Base-by-base conservation (phyloP, 306 rosid species). In the Urtica urens region DNA sequence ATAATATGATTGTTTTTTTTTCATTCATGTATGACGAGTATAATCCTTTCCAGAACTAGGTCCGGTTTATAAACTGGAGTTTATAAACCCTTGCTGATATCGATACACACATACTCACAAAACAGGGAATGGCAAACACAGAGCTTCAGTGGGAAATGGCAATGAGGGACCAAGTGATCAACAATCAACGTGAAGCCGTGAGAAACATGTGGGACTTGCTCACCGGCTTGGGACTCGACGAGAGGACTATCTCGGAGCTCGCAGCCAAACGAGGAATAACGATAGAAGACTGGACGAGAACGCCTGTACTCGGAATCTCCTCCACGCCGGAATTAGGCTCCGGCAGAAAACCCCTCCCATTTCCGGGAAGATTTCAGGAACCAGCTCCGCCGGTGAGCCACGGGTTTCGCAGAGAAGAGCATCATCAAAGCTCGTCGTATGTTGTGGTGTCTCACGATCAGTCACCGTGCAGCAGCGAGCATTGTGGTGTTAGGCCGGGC, bases 91-190 rank as follows among this genome's bases (percentile, higher is more conserved):
- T 51, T 18, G 55, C n/a, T 34, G 4, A 29, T 59, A 35, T 24
- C 29, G 2, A 33, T 42, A 23, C 21, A 7, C 11, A 40, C 21
- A 38, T 73, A 21, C n/a, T n/a, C n/a, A n/a, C n/a, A n/a, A n/a
- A n/a, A n/a, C 25, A 78, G 80, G 78, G 80, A 47, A 78, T 73
- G 77, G 65, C 85, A 10, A 78, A 78, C 42, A 71, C 77, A 23
- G 80, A 73, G 63, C 85, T 73, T 57, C 85, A 70, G 58, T 70
- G 73, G 47, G 85, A 78, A 67, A 64, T 78, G 73, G 85, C 85
- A 48, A 70, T 73, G 75, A 73, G 78, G 66, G 85, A 78, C 53
- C 85, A 78, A 73, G 70, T 73, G 40, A 78, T 78, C 57, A 65
- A 67, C 60, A 67, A 67, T 59, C 85, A 73, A 67, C 55, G 73